A percentile compares a stretch with the other conserved stretches of the same genome.
phyloP scores from a whole-genome alignment of 2,329 filamentous ascomycete genomes.

The Pseudogymnoascus sp. region DNA sequence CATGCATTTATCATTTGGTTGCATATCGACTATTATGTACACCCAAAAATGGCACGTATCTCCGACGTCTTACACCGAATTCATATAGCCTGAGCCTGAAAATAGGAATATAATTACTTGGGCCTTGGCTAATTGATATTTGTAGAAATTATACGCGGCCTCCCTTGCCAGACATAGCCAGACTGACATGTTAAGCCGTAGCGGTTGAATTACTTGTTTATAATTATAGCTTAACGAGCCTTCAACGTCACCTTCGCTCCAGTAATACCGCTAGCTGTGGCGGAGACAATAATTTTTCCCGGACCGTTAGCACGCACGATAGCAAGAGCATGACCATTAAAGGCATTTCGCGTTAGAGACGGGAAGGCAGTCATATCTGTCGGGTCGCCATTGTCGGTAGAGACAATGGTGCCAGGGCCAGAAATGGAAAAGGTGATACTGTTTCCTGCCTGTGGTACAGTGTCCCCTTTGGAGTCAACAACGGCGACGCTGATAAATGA shows the following conservation, averaged over 20 bases:
- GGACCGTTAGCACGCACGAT: constrained; percentile 30
- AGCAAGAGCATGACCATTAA: constrained; percentile 34
- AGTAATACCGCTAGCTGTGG: constrained; percentile 17
- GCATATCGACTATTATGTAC: not conserved
- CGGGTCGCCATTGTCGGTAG: constrained; percentile 45
- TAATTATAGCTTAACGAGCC: not conserved
- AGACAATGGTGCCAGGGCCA: constrained; percentile 38
- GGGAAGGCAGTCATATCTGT: constrained; percentile 37
- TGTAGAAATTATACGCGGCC: not conserved
- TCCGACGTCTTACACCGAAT: not conserved
- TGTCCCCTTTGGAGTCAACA: constrained; percentile 35
- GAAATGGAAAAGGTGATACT: constrained; percentile 36
- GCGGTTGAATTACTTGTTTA: not conserved
- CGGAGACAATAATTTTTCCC: constrained; percentile 23
- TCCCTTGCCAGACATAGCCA: not conserved
- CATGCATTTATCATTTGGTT: not conserved
- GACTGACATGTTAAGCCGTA: not conserved
- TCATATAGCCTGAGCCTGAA: not conserved
- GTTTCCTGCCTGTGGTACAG: constrained; percentile 37
- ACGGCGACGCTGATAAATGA: constrained; percentile 39
- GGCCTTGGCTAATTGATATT: not conserved
- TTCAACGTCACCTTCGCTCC: constrained; percentile 14
- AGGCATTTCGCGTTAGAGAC: constrained; percentile 32
- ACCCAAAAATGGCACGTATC: not conserved
- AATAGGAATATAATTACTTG: not conserved